A percentile compares a stretch with the other conserved stretches of the same genome.
These are phyloP conservation scores for Panaeolus cyanescens DNA, from an alignment of 768 basidiomycete genomes.

Conservation along the genomic window DNA sequence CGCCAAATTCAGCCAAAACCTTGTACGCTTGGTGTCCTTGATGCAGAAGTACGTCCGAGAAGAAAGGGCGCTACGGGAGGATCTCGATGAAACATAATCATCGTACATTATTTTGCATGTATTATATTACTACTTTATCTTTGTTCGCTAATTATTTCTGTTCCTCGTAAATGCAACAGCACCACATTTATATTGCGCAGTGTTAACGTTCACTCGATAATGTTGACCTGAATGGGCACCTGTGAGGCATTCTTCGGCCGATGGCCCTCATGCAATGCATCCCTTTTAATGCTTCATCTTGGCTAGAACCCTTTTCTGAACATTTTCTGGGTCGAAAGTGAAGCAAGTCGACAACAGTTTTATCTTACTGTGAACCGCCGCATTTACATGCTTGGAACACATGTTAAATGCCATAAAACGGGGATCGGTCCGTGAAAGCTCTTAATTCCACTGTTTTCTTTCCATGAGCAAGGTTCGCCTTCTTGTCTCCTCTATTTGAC, in stretches of 20 bases:
- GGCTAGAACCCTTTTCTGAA: background rate
- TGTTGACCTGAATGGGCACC: background rate
- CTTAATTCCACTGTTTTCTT: background rate
- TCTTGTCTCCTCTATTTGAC: no score
- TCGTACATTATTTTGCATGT: background rate
- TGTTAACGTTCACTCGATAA: no score
- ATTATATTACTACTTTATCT: background rate
- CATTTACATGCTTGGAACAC: background rate
- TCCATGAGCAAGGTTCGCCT: background rate
- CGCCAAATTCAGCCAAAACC: slow-evolving; percentile 85
- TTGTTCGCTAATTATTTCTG: background rate
- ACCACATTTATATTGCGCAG: background rate
- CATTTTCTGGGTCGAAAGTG: background rate
- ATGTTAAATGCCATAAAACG: background rate
- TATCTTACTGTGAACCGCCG: background rate
- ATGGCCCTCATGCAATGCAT: background rate
- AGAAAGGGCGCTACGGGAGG: slow-evolving; percentile 22
- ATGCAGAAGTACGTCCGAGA: slow-evolving; percentile 68
- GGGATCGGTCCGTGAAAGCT: background rate
- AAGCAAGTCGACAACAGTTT: background rate
- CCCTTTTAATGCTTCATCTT: background rate
- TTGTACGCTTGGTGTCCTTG: slow-evolving; percentile 64
- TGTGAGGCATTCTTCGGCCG: background rate
- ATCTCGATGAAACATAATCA: slow-evolving; percentile 9
- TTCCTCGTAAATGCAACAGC: background rate